Evolutionary conservation across 1,284 basidiomycete genomes (phyloP).

Genomic region (Leccinum holopus): DNA sequence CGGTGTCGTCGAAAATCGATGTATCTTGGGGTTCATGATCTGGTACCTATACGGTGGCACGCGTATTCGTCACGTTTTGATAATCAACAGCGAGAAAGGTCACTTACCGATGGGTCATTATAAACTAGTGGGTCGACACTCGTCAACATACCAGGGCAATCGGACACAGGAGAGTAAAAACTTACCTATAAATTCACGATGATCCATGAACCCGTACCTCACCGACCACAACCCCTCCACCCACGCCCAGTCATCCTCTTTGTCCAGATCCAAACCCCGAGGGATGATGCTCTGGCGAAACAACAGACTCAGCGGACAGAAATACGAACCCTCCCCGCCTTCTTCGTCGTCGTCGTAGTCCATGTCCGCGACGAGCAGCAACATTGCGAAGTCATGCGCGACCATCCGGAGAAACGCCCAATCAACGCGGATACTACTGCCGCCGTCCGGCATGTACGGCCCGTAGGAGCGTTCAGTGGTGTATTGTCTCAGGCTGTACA

Average conservation of each 20-base stretch:
- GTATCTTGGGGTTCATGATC: constrained; percentile 39
- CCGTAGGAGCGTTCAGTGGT: constrained; percentile 51
- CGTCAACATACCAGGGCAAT: constrained; percentile 10
- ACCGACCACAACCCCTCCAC: constrained; percentile 59
- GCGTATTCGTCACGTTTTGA: constrained; percentile 2
- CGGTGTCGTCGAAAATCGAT: constrained; percentile 48
- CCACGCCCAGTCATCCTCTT: constrained; percentile 60
- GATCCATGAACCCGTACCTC: constrained; percentile 67
- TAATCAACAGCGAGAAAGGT: background rate
- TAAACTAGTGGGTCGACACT: constrained; percentile 40
- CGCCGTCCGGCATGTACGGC: constrained; percentile 49
- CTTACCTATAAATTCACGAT: constrained; percentile 58
- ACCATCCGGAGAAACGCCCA: constrained; percentile 60
- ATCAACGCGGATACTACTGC: constrained; percentile 44
- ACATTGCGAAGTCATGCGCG: constrained; percentile 56
- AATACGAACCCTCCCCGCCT: constrained; percentile 26
- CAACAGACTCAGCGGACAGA: constrained; percentile 53
- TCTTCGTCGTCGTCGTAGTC: constrained; percentile 32
- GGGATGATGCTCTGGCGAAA: constrained; percentile 54
- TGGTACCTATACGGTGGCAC: constrained; percentile 21
- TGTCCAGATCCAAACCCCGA: constrained; percentile 37
- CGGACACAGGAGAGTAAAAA: constrained; percentile 9
- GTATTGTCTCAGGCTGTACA: constrained; percentile 62
- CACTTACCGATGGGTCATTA: constrained; percentile 46
- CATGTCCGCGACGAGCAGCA: constrained; percentile 41